Evolutionary conservation across 805 yeast species (phyloP).

Genomic region (Metschnikowia anglica): DNA sequence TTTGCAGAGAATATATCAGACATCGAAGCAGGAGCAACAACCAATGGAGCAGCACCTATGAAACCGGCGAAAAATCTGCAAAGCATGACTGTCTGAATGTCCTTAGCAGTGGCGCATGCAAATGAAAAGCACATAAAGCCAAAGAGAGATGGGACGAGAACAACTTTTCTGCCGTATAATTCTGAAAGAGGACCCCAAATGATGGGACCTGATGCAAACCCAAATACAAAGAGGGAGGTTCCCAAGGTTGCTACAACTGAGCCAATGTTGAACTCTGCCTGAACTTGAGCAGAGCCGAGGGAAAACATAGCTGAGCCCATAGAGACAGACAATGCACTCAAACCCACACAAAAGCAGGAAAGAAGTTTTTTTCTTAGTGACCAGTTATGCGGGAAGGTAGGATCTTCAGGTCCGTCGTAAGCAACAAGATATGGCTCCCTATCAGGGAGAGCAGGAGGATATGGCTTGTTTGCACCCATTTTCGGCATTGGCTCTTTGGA

Average conservation of each 20-base stretch:
- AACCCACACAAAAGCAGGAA: conserved; percentile 29
- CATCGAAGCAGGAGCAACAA: conserved; percentile 26
- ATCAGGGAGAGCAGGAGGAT: conserved; percentile 61
- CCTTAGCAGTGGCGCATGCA: conserved; percentile 27
- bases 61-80: conserved; percentile 28
- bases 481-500: conserved; percentile 33
- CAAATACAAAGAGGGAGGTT: conserved; percentile 80
- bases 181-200: conserved; percentile 90
- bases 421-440: conserved; percentile 60
- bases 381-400: conserved; percentile 81
- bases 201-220: conserved; percentile 91
- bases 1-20: conserved; percentile 23
- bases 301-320: conserved; percentile 87
- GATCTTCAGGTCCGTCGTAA: conserved; percentile 78
- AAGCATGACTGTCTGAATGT: conserved; percentile 25
- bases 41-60: conserved; percentile 27
- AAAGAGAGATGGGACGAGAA: conserved; percentile 55
- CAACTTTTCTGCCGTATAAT: conserved; percentile 65
- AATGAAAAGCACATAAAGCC: conserved; percentile 61
- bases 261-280: conserved; percentile 57
- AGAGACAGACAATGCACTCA: conserved; percentile 40
- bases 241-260: conserved; percentile 70
- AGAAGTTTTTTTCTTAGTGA: conserved; percentile 31
- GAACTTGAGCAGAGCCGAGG: conserved; percentile 51
- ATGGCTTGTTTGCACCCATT: conserved; percentile 69